Evolutionary conservation across 2,329 filamentous ascomycete genomes (phyloP).

Genomic region (Sclerotinia glacialis): DNA sequence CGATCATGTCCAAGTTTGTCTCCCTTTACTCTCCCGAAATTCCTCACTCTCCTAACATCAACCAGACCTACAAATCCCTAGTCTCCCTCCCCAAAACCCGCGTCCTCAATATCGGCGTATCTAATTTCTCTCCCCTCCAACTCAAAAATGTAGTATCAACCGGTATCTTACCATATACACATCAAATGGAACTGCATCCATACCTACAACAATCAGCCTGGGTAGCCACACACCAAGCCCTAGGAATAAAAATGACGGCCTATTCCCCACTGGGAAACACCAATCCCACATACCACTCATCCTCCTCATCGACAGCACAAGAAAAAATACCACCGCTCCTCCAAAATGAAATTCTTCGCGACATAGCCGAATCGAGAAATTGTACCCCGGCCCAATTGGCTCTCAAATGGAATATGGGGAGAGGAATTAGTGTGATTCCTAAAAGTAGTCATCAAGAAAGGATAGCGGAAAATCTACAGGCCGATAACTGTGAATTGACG

Average conservation of each 20-base stretch:
- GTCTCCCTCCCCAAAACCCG: constrained; percentile 66
- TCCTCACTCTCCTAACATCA: constrained; percentile 44
- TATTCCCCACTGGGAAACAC: constrained; percentile 44
- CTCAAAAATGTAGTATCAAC: constrained; percentile 23
- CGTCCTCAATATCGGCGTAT: constrained; percentile 76
- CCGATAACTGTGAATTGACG: constrained; percentile 47
- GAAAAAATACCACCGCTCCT: not conserved
- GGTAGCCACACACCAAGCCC: constrained; percentile 30
- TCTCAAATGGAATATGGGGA: constrained; percentile 49
- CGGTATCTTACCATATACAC: constrained; percentile 61
- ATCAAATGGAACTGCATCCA: constrained; percentile 79
- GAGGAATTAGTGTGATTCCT: constrained; percentile 50
- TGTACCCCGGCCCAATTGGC: constrained; percentile 45
- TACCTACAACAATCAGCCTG: constrained; percentile 60
- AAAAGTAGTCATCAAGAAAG: constrained; percentile 47
- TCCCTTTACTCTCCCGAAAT: too few relatives aligned
- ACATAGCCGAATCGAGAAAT: not conserved
- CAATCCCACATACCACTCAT: constrained; percentile 43
- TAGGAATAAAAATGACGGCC: constrained; percentile 40
- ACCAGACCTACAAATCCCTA: constrained; percentile 75
- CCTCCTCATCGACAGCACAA: not conserved
- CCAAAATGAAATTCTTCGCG: not conserved
- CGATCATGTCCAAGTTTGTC: constrained; percentile 4
- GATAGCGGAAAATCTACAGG: constrained; percentile 48
- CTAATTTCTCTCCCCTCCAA: constrained; percentile 67